phyloP scores from a whole-genome alignment of 768 basidiomycete genomes.

The Mrakia gelida region DNA sequence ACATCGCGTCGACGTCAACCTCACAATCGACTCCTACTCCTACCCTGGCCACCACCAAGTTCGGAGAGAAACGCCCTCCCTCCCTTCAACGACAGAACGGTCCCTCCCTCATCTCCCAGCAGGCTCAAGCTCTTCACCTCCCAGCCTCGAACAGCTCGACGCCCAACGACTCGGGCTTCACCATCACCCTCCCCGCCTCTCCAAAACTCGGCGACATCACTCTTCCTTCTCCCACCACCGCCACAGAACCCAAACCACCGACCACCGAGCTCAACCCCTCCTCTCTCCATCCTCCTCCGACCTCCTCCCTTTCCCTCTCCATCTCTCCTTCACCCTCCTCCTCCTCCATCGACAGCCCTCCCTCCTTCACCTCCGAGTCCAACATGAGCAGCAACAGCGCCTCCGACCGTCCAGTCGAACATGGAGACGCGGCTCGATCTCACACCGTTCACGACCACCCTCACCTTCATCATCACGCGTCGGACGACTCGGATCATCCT shows the following conservation, averaged over 20 bases:
- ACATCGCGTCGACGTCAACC: background rate
- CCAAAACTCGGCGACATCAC: conserved; percentile 38
- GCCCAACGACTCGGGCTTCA: conserved; percentile 1
- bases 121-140: conserved; percentile 49
- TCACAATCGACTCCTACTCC: background rate
- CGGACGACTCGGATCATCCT: background rate
- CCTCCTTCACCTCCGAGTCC: background rate
- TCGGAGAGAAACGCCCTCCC: conserved; percentile 16
- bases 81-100: background rate
- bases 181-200: conserved; percentile 35
- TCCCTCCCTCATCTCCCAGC: conserved; percentile 64
- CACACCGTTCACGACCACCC: background rate
- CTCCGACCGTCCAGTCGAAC: conserved; percentile 12
- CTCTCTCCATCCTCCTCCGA: background rate
- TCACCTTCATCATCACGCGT: background rate
- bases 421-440: conserved; percentile 32
- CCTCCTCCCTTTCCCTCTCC: conserved; percentile 33
- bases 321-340: background rate
- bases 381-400: background rate
- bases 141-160: conserved; percentile 4
- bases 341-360: background rate
- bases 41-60: background rate
- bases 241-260: no score
- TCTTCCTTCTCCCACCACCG: conserved; percentile 37
- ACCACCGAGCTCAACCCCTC: conserved; percentile 13